These are phyloP conservation scores for Magnaporthiopsis incrustans DNA, from an alignment of 2,329 filamentous ascomycete genomes.

Conservation along the genomic window DNA sequence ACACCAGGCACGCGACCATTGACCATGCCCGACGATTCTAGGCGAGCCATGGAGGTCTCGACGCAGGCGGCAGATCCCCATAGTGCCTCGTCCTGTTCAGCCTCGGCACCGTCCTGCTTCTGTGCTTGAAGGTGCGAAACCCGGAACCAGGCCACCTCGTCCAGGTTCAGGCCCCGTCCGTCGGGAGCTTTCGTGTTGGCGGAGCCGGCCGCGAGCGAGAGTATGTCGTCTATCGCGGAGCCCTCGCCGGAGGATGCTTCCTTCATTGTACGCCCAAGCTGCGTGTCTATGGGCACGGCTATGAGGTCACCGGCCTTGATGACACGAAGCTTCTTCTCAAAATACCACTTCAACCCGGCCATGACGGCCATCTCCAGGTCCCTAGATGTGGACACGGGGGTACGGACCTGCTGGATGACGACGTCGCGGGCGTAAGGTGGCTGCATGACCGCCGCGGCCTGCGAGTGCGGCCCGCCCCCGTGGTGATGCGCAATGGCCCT, in stretches of 20 bases:
- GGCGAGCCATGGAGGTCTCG: slow-evolving; percentile 77
- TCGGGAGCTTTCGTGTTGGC: slow-evolving; percentile 6
- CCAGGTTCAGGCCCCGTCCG: slow-evolving; percentile 27
- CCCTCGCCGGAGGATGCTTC: slow-evolving; percentile 55
- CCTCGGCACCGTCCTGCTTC: slow-evolving; percentile 41
- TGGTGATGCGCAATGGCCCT: slow-evolving; percentile 32
- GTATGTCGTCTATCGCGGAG: slow-evolving; percentile 64
- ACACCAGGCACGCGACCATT: slow-evolving; percentile 72
- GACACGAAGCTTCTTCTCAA: slow-evolving; percentile 73
- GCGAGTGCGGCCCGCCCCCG: slow-evolving; percentile 41
- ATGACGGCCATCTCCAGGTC: slow-evolving; percentile 80
- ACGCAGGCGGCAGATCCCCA: slow-evolving; percentile 87
- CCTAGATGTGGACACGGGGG: slow-evolving; percentile 79
- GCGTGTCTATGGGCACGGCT: slow-evolving; percentile 80
- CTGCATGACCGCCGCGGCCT: slow-evolving; percentile 37
- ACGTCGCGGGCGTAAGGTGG: slow-evolving; percentile 65
- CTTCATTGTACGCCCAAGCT: slow-evolving; percentile 73
- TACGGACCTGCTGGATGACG: slow-evolving; percentile 79
- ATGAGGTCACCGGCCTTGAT: slow-evolving; percentile 83
- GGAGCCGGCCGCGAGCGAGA: slow-evolving; percentile 39
- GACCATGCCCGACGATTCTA: slow-evolving; percentile 86
- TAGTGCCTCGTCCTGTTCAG: slow-evolving; percentile 55
- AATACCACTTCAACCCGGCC: slow-evolving; percentile 79
- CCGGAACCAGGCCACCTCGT: slow-evolving; percentile 83
- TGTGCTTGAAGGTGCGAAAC: slow-evolving; percentile 64